Percentiles rank a stretch among this genome's conserved stretches.
Conservation (phyloP, 1,139 yeast genomes). For the Suhomyces maxii region DNA sequence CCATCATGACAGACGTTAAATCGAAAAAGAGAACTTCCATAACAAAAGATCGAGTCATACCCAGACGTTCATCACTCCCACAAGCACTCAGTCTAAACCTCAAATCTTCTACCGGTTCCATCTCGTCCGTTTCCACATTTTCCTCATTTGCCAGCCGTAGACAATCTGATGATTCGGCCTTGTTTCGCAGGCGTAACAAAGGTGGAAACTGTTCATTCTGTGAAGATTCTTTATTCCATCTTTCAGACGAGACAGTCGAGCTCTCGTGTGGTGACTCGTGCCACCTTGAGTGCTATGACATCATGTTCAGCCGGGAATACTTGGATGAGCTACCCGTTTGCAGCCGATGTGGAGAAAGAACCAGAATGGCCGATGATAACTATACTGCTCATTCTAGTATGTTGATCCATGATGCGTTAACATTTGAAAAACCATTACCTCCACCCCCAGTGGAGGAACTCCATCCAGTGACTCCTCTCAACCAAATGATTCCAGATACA, state of each 20-base stretch:
- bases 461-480: slow-evolving; percentile 26
- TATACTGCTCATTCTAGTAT: slow-evolving; percentile 8
- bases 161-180: slow-evolving; percentile 4
- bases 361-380: slow-evolving; percentile 11
- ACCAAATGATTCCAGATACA: slow-evolving; percentile 29
- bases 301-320: slow-evolving; percentile 15
- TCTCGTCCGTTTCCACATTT: slow-evolving; percentile 7
- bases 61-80: slow-evolving; percentile 6
- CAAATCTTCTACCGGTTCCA: slow-evolving; percentile 8
- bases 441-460: slow-evolving; percentile 6
- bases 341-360: slow-evolving; percentile 13
- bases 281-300: slow-evolving; percentile 30
- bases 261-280: slow-evolving; percentile 31
- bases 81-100: slow-evolving; percentile 7
- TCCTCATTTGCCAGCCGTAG: slow-evolving; percentile 7
- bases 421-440: slow-evolving; percentile 12
- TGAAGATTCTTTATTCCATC: slow-evolving; percentile 21
- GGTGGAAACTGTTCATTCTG: slow-evolving; percentile 28
- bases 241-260: slow-evolving; percentile 26
- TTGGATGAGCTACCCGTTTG: slow-evolving; percentile 12
- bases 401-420: slow-evolving; percentile 8
- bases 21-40: slow-evolving; percentile 2
- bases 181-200: slow-evolving; percentile 2
- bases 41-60: neutral
- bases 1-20: neutral